phyloP scores from a whole-genome alignment of 2,329 filamentous ascomycete species.

The Trichophyton schoenleinii region DNA sequence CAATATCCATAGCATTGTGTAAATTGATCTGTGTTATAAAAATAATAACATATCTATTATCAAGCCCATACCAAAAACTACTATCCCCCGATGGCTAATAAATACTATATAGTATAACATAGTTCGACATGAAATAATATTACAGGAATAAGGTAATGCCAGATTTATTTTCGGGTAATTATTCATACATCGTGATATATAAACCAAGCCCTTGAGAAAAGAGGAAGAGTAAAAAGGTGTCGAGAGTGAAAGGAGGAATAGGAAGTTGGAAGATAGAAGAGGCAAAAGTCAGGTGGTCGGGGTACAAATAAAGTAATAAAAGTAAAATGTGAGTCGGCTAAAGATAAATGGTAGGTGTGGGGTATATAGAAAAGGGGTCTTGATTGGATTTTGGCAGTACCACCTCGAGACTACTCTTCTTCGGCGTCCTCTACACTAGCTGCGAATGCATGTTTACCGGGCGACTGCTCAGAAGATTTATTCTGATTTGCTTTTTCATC shows the following conservation, averaged over 20 bases:
- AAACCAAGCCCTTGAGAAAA: neutral
- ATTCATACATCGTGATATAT: slow-evolving; percentile 5
- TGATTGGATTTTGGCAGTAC: neutral
- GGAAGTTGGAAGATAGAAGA: neutral
- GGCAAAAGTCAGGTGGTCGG: neutral
- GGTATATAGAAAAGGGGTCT: neutral
- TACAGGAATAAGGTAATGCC: neutral
- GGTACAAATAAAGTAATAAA: neutral
- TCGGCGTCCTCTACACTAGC: slow-evolving; percentile 36
- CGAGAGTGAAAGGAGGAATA: neutral
- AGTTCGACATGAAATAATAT: neutral
- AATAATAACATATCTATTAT: neutral
- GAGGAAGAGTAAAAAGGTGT: neutral
- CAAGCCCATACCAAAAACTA: neutral
- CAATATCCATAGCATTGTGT: neutral
- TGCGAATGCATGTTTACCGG: slow-evolving; percentile 29
- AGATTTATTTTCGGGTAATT: neutral
- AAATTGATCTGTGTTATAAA: neutral
- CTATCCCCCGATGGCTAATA: neutral
- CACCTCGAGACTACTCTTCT: slow-evolving; percentile 22
- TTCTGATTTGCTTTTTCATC: slow-evolving; percentile 20
- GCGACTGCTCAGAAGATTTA: slow-evolving; percentile 21
- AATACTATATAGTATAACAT: neutral
- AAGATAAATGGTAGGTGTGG: neutral
- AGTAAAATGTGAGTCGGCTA: neutral